Conservation (phyloP, 2,329 filamentous ascomycete species). For the Diatrype stigma region DNA sequence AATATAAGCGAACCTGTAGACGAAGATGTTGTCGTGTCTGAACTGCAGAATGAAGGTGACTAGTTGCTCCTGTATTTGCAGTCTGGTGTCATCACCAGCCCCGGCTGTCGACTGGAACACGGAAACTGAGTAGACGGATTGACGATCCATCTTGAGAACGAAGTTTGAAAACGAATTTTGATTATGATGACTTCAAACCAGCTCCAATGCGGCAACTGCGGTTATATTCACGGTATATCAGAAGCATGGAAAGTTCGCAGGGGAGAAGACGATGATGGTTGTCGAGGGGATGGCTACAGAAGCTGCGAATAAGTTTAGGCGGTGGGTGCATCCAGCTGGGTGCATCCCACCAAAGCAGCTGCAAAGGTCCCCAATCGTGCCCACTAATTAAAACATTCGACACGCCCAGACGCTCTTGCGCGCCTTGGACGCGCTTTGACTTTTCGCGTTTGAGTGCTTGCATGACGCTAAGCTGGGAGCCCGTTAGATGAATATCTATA, state of each 20-base stretch:
- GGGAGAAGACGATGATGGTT: background rate
- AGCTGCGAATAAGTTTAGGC: background rate
- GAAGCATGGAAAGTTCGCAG: background rate
- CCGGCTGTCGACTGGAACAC: conserved; percentile 68
- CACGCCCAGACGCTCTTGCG: background rate
- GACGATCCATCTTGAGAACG: conserved; percentile 67
- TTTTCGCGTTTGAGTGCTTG: background rate
- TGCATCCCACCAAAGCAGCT: background rate
- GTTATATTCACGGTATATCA: background rate
- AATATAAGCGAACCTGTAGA: conserved; percentile 69
- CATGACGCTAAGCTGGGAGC: background rate
- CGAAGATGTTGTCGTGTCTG: conserved; percentile 87
- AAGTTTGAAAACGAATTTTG: too few relatives aligned
- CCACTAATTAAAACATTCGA: background rate
- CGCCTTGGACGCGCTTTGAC: background rate
- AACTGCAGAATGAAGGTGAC: conserved; percentile 92
- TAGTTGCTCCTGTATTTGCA: conserved; percentile 72
- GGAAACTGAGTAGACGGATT: conserved; percentile 80
- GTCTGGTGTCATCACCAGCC: conserved; percentile 63
- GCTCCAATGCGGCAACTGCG: too few relatives aligned
- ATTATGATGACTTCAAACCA: too few relatives aligned
- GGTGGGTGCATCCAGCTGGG: background rate
- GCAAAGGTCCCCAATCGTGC: background rate
- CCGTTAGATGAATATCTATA: too few relatives aligned
- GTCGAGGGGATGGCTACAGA: background rate